phyloP scores from a whole-genome alignment of 78 protist species.

The Dictyostelium firmibasis region DNA sequence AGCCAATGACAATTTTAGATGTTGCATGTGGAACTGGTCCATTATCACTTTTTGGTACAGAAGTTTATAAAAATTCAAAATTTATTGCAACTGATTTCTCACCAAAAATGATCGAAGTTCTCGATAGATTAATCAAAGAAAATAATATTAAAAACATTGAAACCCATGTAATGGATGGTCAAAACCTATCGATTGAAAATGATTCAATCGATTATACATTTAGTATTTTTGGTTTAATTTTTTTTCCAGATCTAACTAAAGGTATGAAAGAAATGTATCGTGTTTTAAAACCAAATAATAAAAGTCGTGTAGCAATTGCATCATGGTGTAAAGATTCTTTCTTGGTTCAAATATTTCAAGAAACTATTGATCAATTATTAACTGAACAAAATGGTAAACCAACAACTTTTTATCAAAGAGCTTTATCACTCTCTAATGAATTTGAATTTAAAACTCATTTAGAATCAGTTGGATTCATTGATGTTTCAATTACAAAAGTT shows the following conservation, averaged over 20 bases:
- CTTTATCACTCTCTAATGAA: not conserved
- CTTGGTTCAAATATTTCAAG: not conserved
- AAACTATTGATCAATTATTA: not conserved
- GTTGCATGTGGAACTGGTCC: constrained; percentile 54
- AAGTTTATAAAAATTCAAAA: not conserved
- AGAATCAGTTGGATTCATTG: not conserved
- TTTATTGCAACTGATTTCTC: constrained; percentile 39
- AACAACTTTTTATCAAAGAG: not conserved
- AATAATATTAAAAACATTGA: constrained; percentile 1
- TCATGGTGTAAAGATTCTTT: not conserved
- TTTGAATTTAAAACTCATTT: not conserved
- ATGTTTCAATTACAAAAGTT: not conserved
- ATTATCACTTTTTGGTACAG: not conserved
- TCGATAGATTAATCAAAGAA: not conserved
- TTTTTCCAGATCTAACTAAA: not conserved
- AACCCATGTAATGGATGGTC: constrained; percentile 56
- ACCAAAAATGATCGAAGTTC: constrained; percentile 23
- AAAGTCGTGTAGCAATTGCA: not conserved
- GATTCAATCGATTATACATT: constrained; percentile 20
- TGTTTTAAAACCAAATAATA: constrained; percentile 12
- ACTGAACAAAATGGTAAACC: not conserved
- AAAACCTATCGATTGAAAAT: not conserved
- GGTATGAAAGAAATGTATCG: constrained; percentile 46
- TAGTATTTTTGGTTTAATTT: constrained; percentile 34
- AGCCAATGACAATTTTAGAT: constrained; percentile 23